A percentile compares a stretch with the other conserved stretches of the same genome.
Evolutionary conservation across 345 rosid genomes (phyloP).

Genomic region (Orychophragmus violaceus): DNA sequence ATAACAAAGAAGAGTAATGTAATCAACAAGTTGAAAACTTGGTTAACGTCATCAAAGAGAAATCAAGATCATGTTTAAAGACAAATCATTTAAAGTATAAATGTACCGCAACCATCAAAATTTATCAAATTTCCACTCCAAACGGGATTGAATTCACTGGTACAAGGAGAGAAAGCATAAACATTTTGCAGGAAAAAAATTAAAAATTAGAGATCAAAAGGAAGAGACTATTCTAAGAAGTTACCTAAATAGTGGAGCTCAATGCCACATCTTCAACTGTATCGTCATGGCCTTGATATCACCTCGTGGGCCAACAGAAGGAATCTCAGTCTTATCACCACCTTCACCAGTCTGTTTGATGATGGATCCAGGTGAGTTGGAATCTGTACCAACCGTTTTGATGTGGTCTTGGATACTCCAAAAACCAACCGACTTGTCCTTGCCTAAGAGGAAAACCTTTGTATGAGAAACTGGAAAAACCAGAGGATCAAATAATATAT

Average conservation of each 20-base stretch:
- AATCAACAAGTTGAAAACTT: no score
- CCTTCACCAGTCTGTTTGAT: constrained; percentile 68
- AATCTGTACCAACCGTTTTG: constrained; percentile 57
- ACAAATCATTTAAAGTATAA: no score
- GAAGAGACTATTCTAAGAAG: constrained; percentile 4
- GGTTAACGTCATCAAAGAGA: no score
- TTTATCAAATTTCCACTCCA: no score
- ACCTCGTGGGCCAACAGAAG: constrained; percentile 91
- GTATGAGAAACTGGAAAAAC: constrained; percentile 19
- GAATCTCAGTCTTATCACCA: constrained; percentile 58
- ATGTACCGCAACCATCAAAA: no score
- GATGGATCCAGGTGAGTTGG: constrained; percentile 63
- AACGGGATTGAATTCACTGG: no score
- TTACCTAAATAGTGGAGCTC: constrained; percentile 93
- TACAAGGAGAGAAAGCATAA: constrained; percentile 37
- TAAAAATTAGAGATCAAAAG: constrained; percentile 28
- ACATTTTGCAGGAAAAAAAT: constrained; percentile 7
- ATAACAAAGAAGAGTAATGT: no score
- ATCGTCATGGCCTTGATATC: constrained; percentile 80
- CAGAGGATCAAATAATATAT: not conserved
- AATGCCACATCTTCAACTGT: constrained; percentile 97
- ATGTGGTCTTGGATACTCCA: constrained; percentile 99
- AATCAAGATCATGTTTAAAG: no score
- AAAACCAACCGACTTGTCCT: constrained; percentile 81
- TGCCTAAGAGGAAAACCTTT: no score